Percentiles rank a stretch among this genome's conserved stretches.
phyloP scores from a whole-genome alignment of 202 grass and related monocot genomes.

The Panicum hallii region DNA sequence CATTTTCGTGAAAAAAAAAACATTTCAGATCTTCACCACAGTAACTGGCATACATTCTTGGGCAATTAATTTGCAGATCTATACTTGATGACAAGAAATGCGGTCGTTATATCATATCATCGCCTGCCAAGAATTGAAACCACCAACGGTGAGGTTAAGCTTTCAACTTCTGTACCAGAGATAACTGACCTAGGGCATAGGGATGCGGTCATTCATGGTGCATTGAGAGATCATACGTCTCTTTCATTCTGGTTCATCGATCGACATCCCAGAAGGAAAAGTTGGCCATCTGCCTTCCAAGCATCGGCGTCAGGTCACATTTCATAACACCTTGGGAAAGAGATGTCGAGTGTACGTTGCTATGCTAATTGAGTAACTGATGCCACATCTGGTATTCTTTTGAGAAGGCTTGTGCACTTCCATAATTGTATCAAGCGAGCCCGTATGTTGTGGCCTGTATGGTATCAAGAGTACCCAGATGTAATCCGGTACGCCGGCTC shows the following conservation, averaged over 20 bases:
- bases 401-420: background rate
- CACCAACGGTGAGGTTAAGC: background rate
- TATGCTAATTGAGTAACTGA: too few species aligned
- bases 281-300: conserved; percentile 24
- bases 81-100: background rate
- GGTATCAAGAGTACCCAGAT: background rate
- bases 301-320: conserved; percentile 32
- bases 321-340: conserved; percentile 9
- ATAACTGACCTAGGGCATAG: background rate
- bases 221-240: background rate
- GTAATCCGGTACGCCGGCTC: background rate
- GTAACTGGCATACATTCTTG: background rate
- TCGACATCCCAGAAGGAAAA: conserved; percentile 43
- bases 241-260: conserved; percentile 41
- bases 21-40: background rate
- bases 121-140: background rate
- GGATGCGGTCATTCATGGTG: background rate
- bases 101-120: background rate
- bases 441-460: background rate
- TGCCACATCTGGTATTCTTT: background rate
- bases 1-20: too few species aligned
- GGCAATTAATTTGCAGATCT: background rate
- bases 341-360: background rate
- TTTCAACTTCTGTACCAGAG: conserved; percentile 2
- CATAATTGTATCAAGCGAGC: background rate